Base-by-base conservation (phyloP, 2,329 filamentous ascomycete species). In the Penicillium sp. region DNA sequence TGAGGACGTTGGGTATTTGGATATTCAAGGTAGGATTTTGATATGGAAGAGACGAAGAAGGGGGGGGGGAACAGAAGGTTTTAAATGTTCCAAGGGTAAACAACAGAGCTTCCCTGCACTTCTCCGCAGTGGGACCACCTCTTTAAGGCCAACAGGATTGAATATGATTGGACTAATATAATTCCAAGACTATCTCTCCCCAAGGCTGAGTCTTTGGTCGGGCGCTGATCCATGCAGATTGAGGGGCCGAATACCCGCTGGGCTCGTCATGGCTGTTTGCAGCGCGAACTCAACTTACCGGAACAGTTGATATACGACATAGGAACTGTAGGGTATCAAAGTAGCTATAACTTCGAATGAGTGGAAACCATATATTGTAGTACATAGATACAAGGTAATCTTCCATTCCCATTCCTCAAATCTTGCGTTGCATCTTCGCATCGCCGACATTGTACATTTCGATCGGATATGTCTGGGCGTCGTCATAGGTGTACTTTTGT, bases 51-150 rank as follows among this genome's bases (percentile, higher is more conserved):
- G 43, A 48, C 39, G 4, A 45, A 48, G 39, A 23, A 49, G 27
- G n/a, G 45, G 23, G 50, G 31, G 13, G 31, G 10, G 19, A 15
- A 4, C 17, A n/a, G 2, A 44, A 44, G 52, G 58, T 53, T 62
- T 35, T 48, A 48, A 35, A 48, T 35, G 29, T 23, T 33, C 15
- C 6, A 15, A 25, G 33, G 41, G 33, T 51, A 50, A 49, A 53
- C 38, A 55, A 38, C 15, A 49, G 5, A 47, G 12, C 25, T 6
- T 21, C n/a, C 10, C 19, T 49, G 15, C 38, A 31, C 49, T 43
- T 44, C 39, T 21, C 49, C 49, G 36, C 36, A 48, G 45, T 48
- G 45, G 31, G 4, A 35, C 45, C 31, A 35, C 19, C 19, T 47
- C 12, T 35, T 47, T 19, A 13, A 33, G 33, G 13, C 5, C 8